These are phyloP conservation scores for Sphaceloma murrayae DNA, from an alignment of 2,329 filamentous ascomycete species.

Conservation along the genomic window DNA sequence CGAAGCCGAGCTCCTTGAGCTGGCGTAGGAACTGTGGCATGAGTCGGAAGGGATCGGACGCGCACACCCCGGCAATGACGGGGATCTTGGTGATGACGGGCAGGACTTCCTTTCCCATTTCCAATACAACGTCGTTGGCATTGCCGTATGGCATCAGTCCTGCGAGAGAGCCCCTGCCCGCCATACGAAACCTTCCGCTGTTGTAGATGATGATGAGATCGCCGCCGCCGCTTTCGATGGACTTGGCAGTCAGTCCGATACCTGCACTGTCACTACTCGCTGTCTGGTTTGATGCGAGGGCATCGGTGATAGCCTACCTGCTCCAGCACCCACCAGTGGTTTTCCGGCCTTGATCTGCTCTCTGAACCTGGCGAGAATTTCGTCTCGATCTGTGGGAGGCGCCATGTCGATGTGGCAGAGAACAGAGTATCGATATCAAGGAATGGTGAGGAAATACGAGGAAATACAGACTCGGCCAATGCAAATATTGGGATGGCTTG, in stretches of 20 bases:
- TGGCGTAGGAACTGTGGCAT: conserved; percentile 52
- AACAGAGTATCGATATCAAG: too few relatives aligned
- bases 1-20: conserved; percentile 54
- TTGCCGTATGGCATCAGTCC: conserved; percentile 64
- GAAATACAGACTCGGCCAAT: too few relatives aligned
- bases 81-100: conserved; percentile 54
- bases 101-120: conserved; percentile 60
- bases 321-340: conserved; percentile 59
- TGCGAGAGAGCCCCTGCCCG: conserved; percentile 57
- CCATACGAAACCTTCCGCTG: conserved; percentile 63
- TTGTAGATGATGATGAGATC: conserved; percentile 67
- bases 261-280: too few relatives aligned
- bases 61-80: conserved; percentile 62
- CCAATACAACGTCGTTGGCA: conserved; percentile 59
- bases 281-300: too few relatives aligned
- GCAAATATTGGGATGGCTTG: too few relatives aligned
- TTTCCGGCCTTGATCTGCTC: conserved; percentile 46
- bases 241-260: conserved; percentile 62
- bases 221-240: conserved; percentile 56
- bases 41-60: conserved; percentile 57
- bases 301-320: too few relatives aligned
- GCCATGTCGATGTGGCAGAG: conserved; percentile 44
- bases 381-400: conserved; percentile 47
- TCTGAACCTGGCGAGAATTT: conserved; percentile 48
- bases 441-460: background rate